A percentile compares a stretch with the other conserved stretches of the same genome.
These are phyloP conservation scores for Cercospora janseana DNA, from an alignment of 2,329 filamentous ascomycete genomes.

Conservation along the genomic window DNA sequence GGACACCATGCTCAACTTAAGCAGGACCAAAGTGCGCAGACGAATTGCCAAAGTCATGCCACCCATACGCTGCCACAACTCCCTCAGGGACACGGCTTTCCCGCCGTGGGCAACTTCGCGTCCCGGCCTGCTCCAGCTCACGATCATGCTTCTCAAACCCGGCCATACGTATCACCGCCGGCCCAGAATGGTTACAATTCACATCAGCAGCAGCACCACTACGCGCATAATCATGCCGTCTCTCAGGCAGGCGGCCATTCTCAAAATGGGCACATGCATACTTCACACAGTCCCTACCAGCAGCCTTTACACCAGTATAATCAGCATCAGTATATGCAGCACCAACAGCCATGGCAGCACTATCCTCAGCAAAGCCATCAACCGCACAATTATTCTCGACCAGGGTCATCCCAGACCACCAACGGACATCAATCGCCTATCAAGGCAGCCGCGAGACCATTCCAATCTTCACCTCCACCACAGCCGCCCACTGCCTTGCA, in stretches of 20 bases:
- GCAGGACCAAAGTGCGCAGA: constrained; percentile 27
- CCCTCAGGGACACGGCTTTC: constrained; percentile 40
- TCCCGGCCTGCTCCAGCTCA: constrained; percentile 27
- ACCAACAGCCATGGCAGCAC: constrained; percentile 25
- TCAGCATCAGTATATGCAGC: constrained; percentile 22
- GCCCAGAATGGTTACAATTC: constrained; percentile 27
- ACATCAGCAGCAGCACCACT: constrained; percentile 35
- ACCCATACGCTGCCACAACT: constrained; percentile 46
- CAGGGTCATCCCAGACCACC: constrained; percentile 31
- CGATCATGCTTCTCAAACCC: constrained; percentile 28
- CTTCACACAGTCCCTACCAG: constrained; percentile 13
- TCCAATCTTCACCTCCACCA: constrained; percentile 23
- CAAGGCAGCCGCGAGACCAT: constrained; percentile 25
- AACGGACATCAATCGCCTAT: constrained; percentile 35
- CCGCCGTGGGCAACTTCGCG: constrained; percentile 34
- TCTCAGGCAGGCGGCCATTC: constrained; percentile 32
- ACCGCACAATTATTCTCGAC: constrained; percentile 17
- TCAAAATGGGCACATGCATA: constrained; percentile 16
- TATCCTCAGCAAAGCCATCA: constrained; percentile 13
- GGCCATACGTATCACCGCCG: background rate
- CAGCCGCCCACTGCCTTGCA: constrained; percentile 12
- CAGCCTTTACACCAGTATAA: constrained; percentile 17
- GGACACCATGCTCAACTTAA: constrained; percentile 19
- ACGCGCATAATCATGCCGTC: constrained; percentile 37
- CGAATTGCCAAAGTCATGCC: constrained; percentile 46